Conservation (phyloP, 1,284 basidiomycete species). For the Takashimella tepidaria region DNA sequence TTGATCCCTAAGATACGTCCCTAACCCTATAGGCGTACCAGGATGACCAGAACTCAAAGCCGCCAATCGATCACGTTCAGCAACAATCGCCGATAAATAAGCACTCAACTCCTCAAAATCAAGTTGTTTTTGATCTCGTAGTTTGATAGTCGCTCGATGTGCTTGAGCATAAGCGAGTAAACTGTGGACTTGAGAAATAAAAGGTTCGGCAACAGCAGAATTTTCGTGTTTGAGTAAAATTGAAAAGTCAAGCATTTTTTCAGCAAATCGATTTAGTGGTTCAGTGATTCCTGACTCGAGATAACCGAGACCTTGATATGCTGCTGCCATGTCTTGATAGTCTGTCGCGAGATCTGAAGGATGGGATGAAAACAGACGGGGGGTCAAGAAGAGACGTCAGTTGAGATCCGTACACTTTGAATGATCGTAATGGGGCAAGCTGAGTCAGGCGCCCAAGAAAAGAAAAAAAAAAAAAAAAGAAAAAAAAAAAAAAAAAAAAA, state of each 20-base stretch:
- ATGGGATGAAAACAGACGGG: conserved; percentile 1
- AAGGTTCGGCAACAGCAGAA: conserved; percentile 77
- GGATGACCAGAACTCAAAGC: conserved; percentile 62
- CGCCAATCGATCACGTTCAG: conserved; percentile 85
- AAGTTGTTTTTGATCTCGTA: conserved; percentile 96
- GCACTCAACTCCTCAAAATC: conserved; percentile 97
- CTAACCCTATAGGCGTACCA: conserved; percentile 59
- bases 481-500: conserved; percentile 2
- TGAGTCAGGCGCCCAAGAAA: too few relatives aligned
- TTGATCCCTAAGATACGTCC: conserved; percentile 88
- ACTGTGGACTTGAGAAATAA: conserved; percentile 82
- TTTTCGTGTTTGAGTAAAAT: conserved; percentile 80
- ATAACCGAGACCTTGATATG: conserved; percentile 93
- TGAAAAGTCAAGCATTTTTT: conserved; percentile 88
- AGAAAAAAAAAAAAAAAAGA: too few relatives aligned
- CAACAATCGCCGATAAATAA: conserved; percentile 83
- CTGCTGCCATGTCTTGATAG: conserved; percentile 93
- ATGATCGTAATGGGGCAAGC: too few relatives aligned
- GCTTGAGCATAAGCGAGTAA: conserved; percentile 81
- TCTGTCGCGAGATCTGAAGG: conserved; percentile 85
- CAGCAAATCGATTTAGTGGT: conserved; percentile 90
- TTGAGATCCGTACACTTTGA: too few relatives aligned
- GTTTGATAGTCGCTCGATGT: conserved; percentile 83
- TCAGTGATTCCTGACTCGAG: conserved; percentile 97
- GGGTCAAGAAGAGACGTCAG: too few relatives aligned